Evolutionary conservation across 495 filamentous ascomycete genomes (phyloP).

Genomic region (Wilcoxina mikolae): DNA sequence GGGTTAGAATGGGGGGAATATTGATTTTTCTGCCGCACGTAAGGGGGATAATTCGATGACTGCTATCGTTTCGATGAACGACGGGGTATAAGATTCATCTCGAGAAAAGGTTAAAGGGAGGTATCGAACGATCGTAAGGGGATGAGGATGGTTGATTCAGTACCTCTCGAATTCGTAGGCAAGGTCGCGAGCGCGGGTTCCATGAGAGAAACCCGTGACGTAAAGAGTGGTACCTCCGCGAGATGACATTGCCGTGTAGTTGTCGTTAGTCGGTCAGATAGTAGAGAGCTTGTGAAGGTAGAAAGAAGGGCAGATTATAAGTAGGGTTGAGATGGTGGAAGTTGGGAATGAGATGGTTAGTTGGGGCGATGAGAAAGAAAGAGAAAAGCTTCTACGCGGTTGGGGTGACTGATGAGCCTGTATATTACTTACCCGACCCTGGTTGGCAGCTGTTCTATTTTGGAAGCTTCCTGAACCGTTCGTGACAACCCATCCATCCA

Average conservation of each 20-base stretch:
- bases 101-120: slow-evolving; percentile 29
- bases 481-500: too few relatives aligned
- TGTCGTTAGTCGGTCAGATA: neutral
- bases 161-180: slow-evolving; percentile 99
- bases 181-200: slow-evolving; percentile 97
- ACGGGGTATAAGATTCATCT: slow-evolving; percentile 8
- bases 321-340: slow-evolving; percentile 1
- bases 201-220: slow-evolving; percentile 90
- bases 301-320: neutral
- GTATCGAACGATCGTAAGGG: slow-evolving; percentile 30
- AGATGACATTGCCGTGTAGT: slow-evolving; percentile 60
- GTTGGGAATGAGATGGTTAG: slow-evolving; percentile 13
- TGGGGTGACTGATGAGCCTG: neutral
- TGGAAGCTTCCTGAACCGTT: too few relatives aligned
- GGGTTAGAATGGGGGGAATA: slow-evolving; percentile 4
- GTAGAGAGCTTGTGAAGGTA: neutral
- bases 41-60: slow-evolving; percentile 21
- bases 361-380: slow-evolving; percentile 16
- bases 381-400: slow-evolving; percentile 11
- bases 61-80: slow-evolving; percentile 10
- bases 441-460: too few relatives aligned
- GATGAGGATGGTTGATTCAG: slow-evolving; percentile 29
- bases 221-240: slow-evolving; percentile 86
- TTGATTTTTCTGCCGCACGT: slow-evolving; percentile 5
- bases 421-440: too few relatives aligned